A percentile compares a stretch with the other conserved stretches of the same genome.
These are phyloP conservation scores for Basipetospora chlamydospora DNA, from an alignment of 2,329 filamentous ascomycete species.

Conservation along the genomic window DNA sequence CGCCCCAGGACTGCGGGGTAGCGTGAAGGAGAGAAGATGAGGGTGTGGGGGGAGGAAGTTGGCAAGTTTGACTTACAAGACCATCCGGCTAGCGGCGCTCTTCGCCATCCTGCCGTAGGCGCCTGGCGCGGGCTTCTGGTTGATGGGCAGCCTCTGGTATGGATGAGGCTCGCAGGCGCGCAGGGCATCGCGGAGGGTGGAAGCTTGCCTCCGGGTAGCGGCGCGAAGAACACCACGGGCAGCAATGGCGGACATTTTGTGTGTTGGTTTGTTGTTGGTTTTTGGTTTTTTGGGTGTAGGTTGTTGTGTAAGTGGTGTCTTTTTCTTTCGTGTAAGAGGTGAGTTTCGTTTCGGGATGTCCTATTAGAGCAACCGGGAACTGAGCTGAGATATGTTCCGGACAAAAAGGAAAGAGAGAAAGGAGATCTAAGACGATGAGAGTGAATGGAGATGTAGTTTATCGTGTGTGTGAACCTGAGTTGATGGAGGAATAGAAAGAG, in stretches of 20 bases:
- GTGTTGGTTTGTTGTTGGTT: not conserved
- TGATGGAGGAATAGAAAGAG: no score
- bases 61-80: constrained; percentile 23
- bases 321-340: no score
- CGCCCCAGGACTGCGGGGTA: no score
- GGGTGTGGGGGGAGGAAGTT: not conserved
- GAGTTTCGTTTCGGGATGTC: no score
- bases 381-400: no score
- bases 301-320: constrained; percentile 3
- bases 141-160: constrained; percentile 18
- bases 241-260: constrained; percentile 1
- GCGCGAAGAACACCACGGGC: constrained; percentile 5
- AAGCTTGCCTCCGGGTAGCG: constrained; percentile 19
- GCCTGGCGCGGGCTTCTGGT: constrained; percentile 14
- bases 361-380: no score
- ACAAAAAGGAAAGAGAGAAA: no score
- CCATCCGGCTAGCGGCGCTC: constrained; percentile 16
- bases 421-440: not conserved
- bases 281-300: not conserved
- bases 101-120: constrained; percentile 19
- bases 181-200: constrained; percentile 18
- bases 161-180: constrained; percentile 21
- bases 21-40: no score
- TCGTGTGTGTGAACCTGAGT: no score
- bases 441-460: no score